These are phyloP conservation scores for Leptographium lundbergii DNA, from an alignment of 2,329 filamentous ascomycete species.

Conservation along the genomic window DNA sequence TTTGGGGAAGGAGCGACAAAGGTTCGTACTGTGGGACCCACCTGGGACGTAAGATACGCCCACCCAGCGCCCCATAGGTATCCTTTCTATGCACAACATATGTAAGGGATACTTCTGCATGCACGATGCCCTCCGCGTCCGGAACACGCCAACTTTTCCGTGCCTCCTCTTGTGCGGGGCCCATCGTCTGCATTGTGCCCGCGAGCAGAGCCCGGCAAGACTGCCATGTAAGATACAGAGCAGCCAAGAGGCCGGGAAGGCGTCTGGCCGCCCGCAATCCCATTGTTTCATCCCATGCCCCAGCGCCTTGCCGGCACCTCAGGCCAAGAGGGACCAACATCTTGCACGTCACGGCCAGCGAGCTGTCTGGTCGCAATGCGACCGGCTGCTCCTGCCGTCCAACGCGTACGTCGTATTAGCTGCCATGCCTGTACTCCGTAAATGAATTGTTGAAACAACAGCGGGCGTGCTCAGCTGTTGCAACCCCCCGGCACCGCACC, in stretches of 20 bases:
- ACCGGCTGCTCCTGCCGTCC: too few relatives aligned
- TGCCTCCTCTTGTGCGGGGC: not conserved
- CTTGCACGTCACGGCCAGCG: not conserved
- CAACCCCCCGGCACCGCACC: not conserved
- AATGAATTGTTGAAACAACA: not conserved
- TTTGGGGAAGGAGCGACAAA: slow-evolving; percentile 9
- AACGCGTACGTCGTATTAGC: too few relatives aligned
- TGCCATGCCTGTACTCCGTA: too few relatives aligned
- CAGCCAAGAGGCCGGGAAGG: not conserved
- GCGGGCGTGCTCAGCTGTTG: not conserved
- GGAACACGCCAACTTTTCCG: slow-evolving; percentile 1
- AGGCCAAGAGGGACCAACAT: too few relatives aligned
- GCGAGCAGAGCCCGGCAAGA: not conserved
- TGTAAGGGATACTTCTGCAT: not conserved
- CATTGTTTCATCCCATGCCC: too few relatives aligned
- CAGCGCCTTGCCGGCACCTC: too few relatives aligned
- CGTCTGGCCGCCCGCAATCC: too few relatives aligned
- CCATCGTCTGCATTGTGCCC: not conserved
- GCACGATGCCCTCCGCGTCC: not conserved
- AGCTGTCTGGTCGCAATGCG: not conserved
- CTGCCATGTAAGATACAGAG: too few relatives aligned
- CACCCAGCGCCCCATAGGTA: not conserved
- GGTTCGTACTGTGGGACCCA: not conserved
- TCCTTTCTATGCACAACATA: not conserved
- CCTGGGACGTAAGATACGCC: not conserved